Percentiles rank a stretch among this genome's conserved stretches.
These are phyloP conservation scores for Cladobotryum mycophilum DNA, from an alignment of 2,329 filamentous ascomycete species.

Conservation along the genomic window DNA sequence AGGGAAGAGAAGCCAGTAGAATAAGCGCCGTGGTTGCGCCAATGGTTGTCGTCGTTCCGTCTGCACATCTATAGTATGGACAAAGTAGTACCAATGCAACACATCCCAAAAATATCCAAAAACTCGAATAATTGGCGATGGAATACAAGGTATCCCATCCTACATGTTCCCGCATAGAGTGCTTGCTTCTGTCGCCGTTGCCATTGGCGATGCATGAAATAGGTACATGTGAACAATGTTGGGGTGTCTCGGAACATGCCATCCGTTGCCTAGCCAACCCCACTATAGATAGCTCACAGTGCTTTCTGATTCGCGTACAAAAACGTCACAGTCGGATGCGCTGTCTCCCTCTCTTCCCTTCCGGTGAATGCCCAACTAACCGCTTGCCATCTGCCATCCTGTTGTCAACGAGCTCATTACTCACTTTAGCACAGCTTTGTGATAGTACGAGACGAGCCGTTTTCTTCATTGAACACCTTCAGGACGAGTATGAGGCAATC, in stretches of 20 bases:
- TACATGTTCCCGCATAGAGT: not conserved
- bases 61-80: no score
- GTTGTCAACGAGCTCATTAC: conserved; percentile 1
- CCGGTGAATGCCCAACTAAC: conserved; percentile 7
- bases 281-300: conserved; percentile 3
- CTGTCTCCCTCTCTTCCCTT: conserved; percentile 5
- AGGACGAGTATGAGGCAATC: conserved; percentile 22
- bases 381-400: not conserved
- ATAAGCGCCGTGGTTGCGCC: no score
- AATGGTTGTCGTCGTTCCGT: no score
- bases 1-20: no score
- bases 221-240: not conserved
- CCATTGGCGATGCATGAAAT: not conserved
- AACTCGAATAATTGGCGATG: no score
- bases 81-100: no score
- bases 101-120: no score
- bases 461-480: not conserved
- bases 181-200: not conserved
- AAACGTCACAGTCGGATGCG: conserved; percentile 10
- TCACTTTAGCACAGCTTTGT: not conserved
- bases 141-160: no score
- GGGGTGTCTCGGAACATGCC: conserved; percentile 10
- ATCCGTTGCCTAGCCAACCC: conserved; percentile 21
- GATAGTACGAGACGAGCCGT: not conserved
- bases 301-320: conserved; percentile 12